Base-by-base conservation (phyloP, 257 asterid genomes). In the Rehmannia glutinosa region DNA sequence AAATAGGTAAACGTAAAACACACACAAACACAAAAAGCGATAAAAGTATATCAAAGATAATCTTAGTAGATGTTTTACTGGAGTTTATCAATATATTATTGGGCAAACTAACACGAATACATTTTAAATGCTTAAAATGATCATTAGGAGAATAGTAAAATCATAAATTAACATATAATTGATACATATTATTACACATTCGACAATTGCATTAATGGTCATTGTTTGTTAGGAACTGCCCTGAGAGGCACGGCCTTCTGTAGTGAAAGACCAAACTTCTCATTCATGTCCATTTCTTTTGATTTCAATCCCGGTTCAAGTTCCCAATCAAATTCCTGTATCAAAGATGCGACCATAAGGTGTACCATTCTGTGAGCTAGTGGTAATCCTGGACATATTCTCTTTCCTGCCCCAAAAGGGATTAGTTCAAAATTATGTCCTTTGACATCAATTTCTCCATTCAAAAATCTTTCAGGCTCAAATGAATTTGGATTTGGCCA, bases 231-330 rank as follows among this genome's bases (percentile, higher is more conserved):
- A 2, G 81, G 76, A 7, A 74, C 3, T 21, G 73, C 79, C 74
- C 39, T 68, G 51, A 78, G 80, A 1, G 83, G 71, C 17, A 54
- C n/a, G 15, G 75, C 83, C 66, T 71, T 79, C 1, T 74, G 78
- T 10, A 82, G 30, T 6, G 85, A 49, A 8, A 82, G 19, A 0
- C 83, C 81, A 27, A 71, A 64, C 35, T 45, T 68, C 17, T 82
- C 87, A 25, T 2, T 35, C 75, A 77, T 33, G 24, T 79, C 77
- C 4, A 79, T 13, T 6, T 68, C 60, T 8, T 69, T 41, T 3
- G 38, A 46, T 52, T 19, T 19, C 13, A 15, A 3, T 19, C 68
- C 77, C 1, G 7, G 13, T 16, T 77, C 73, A 30, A 73, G 13
- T 36, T 51, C 63, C 82, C 79, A 77, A 5, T 73, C 76, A 24